Conservation (phyloP, 192 early-diverging fungal genomes). For the Coemansia asiatica region DNA sequence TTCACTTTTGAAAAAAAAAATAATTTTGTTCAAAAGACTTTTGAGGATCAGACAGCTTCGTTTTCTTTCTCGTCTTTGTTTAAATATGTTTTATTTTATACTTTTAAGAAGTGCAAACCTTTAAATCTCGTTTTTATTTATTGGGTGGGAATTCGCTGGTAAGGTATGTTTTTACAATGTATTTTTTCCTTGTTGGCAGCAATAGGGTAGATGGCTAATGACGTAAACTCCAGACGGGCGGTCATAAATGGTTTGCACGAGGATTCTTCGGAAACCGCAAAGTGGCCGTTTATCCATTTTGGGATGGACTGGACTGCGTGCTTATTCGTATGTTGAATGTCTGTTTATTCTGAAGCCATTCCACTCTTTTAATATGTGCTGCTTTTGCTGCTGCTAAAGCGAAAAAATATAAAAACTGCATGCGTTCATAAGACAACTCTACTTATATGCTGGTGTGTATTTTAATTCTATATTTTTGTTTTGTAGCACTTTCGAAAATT, state of each 20-base stretch:
- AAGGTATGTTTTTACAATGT: no score
- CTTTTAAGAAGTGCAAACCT: no score
- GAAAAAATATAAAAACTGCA: no score
- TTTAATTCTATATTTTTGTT: no score
- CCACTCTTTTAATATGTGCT: neutral
- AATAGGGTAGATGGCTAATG: constrained; percentile 28
- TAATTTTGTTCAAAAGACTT: neutral
- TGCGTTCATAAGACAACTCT: no score
- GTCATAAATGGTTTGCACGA: constrained; percentile 49
- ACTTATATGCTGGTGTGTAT: no score
- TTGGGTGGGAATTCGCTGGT: no score
- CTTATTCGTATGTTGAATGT: constrained; percentile 52
- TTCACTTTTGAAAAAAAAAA: no score
- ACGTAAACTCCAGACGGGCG: constrained; percentile 54
- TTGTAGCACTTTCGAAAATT: no score
- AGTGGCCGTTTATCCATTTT: constrained; percentile 38
- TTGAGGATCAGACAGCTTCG: no score
- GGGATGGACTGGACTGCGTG: constrained; percentile 45
- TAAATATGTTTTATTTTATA: neutral
- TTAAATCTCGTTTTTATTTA: no score
- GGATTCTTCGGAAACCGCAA: constrained; percentile 26
- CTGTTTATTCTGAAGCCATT: constrained; percentile 50
- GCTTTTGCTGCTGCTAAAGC: neutral
- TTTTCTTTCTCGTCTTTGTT: no score
- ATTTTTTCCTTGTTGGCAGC: neutral